Conservation (phyloP, 2,329 filamentous ascomycete genomes). For the Phaeomoniella chlamydospora region DNA sequence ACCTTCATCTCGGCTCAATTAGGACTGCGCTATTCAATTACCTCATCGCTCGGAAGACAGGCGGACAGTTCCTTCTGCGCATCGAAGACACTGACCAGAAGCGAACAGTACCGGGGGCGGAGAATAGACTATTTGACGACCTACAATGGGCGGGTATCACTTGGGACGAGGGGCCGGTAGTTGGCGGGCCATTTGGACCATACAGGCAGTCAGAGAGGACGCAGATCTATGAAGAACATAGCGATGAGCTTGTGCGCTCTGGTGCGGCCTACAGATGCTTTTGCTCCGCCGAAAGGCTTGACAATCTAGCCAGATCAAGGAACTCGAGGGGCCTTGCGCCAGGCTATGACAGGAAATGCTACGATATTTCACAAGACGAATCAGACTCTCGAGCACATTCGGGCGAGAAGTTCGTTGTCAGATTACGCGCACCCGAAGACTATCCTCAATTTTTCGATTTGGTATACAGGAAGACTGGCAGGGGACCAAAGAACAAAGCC, state of each 20-base stretch:
- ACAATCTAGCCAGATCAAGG: slow-evolving; percentile 48
- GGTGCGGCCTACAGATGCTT: slow-evolving; percentile 87
- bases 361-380: slow-evolving; percentile 48
- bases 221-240: slow-evolving; percentile 55
- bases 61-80: slow-evolving; percentile 77
- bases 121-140: slow-evolving; percentile 62
- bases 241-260: slow-evolving; percentile 50
- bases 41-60: slow-evolving; percentile 71
- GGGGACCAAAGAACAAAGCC: slow-evolving; percentile 36
- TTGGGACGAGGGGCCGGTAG: slow-evolving; percentile 88
- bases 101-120: slow-evolving; percentile 71
- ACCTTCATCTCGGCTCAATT: slow-evolving; percentile 80
- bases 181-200: slow-evolving; percentile 68
- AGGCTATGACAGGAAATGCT: slow-evolving; percentile 61
- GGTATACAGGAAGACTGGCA: slow-evolving; percentile 53
- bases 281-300: slow-evolving; percentile 59
- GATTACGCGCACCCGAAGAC: slow-evolving; percentile 51
- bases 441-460: slow-evolving; percentile 59
- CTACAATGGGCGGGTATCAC: slow-evolving; percentile 75
- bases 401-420: slow-evolving; percentile 61
- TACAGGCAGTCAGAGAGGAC: slow-evolving; percentile 83
- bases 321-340: slow-evolving; percentile 43
- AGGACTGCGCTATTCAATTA: slow-evolving; percentile 94
- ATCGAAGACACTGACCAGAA: slow-evolving; percentile 93
- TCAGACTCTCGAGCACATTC: slow-evolving; percentile 54